A percentile compares a stretch with the other conserved stretches of the same genome.
phyloP scores from a whole-genome alignment of 2,329 filamentous ascomycete genomes.

The Zopfia rhizophila region DNA sequence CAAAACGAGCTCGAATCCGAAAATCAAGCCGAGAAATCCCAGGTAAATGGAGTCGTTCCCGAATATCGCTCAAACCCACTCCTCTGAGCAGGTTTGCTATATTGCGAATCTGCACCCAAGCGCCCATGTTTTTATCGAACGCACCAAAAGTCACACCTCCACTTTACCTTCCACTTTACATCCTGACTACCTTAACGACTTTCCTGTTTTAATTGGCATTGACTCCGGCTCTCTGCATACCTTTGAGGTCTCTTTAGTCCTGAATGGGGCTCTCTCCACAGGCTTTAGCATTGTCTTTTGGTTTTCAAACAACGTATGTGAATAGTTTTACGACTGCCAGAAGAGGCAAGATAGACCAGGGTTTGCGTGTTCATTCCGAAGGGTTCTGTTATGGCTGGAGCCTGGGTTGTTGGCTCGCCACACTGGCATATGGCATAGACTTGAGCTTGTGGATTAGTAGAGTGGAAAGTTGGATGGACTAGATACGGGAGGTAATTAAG shows the following conservation, averaged over 20 bases:
- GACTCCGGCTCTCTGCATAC: slow-evolving; percentile 6
- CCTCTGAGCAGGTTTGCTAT: slow-evolving; percentile 57
- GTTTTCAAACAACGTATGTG: slow-evolving; percentile 2
- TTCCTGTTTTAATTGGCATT: slow-evolving; percentile 4
- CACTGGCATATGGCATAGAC: slow-evolving; percentile 35
- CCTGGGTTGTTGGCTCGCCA: slow-evolving; percentile 23
- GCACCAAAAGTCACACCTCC: neutral
- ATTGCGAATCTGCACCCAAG: slow-evolving; percentile 14
- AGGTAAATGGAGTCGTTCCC: slow-evolving; percentile 65
- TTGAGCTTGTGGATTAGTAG: slow-evolving; percentile 20
- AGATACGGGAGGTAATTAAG: slow-evolving; percentile 18
- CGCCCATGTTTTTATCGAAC: neutral
- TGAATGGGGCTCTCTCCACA: slow-evolving; percentile 13
- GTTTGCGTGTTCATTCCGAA: slow-evolving; percentile 4
- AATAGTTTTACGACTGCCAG: slow-evolving; percentile 5
- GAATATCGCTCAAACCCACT: slow-evolving; percentile 73
- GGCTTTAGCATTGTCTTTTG: neutral
- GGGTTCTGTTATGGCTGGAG: slow-evolving; percentile 25
- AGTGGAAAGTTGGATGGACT: slow-evolving; percentile 15
- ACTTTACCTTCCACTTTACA: neutral
- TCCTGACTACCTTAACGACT: too few species aligned
- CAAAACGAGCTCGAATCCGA: slow-evolving; percentile 59
- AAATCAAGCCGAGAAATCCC: slow-evolving; percentile 61
- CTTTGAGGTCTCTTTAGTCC: neutral
- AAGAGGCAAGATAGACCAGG: slow-evolving; percentile 24